Conservation (phyloP, 78 protist species). For the Tieghemostelium lacteum region DNA sequence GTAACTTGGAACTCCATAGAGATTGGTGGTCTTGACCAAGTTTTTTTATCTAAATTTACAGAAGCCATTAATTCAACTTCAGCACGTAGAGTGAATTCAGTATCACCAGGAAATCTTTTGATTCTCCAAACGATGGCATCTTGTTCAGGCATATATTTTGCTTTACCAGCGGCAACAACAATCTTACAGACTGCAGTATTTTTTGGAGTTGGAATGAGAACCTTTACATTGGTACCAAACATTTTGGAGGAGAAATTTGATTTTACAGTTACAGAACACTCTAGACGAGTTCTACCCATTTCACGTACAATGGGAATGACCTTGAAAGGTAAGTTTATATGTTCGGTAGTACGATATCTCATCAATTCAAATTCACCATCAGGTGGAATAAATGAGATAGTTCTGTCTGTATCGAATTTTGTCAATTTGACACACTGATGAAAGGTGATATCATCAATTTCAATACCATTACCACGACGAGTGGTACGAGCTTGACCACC, state of each 20-base stretch:
- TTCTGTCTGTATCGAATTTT: slow-evolving; percentile 92
- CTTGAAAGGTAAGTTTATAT: slow-evolving; percentile 94
- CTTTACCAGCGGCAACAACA: slow-evolving; percentile 89
- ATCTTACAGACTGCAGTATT: slow-evolving; percentile 93
- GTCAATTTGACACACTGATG: slow-evolving; percentile 99
- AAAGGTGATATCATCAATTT: slow-evolving; percentile 96
- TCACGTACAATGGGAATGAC: slow-evolving; percentile 93
- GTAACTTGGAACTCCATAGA: slow-evolving; percentile 97
- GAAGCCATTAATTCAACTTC: slow-evolving; percentile 91
- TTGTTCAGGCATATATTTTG: slow-evolving; percentile 94
- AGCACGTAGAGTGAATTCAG: slow-evolving; percentile 85
- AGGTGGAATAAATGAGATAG: slow-evolving; percentile 98
- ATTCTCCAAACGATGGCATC: slow-evolving; percentile 94
- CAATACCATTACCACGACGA: slow-evolving; percentile 72
- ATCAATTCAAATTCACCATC: slow-evolving; percentile 99
- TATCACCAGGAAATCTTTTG: slow-evolving; percentile 84
- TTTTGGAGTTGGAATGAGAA: slow-evolving; percentile 93
- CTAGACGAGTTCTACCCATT: slow-evolving; percentile 93
- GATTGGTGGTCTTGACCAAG: slow-evolving; percentile 97
- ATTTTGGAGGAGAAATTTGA: slow-evolving; percentile 78
- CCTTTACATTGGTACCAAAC: slow-evolving; percentile 76
- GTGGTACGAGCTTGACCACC: slow-evolving; percentile 7
- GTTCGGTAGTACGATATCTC: slow-evolving; percentile 97
- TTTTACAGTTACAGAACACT: slow-evolving; percentile 88
- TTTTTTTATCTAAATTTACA: slow-evolving; percentile 78